A percentile compares a stretch with the other conserved stretches of the same genome.
These are phyloP conservation scores for Teunomyces aglyptinius DNA, from an alignment of 805 yeast genomes.

Conservation along the genomic window DNA sequence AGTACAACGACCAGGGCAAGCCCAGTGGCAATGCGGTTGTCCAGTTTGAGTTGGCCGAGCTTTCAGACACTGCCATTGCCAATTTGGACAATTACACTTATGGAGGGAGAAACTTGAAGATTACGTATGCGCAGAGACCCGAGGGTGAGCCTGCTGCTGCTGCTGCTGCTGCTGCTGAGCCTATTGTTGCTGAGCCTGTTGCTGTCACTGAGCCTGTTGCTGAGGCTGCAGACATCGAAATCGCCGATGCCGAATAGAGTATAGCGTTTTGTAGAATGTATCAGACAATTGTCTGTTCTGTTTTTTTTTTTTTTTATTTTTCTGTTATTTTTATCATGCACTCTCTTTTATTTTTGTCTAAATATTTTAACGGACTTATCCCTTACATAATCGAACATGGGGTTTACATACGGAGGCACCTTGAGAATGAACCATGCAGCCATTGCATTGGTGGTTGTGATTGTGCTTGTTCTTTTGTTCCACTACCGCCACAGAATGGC, in stretches of 20 bases:
- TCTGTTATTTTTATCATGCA: no score
- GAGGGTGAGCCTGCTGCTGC: neutral
- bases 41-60: slow-evolving; percentile 60
- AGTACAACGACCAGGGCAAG: slow-evolving; percentile 53
- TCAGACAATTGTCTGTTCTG: no score
- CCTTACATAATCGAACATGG: neutral
- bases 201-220: neutral
- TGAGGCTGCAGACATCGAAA: slow-evolving; percentile 4
- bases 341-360: no score
- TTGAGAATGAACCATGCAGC: slow-evolving; percentile 13
- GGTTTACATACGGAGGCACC: neutral
- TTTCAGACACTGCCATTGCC: slow-evolving; percentile 71
- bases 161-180: neutral
- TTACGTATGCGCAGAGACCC: slow-evolving; percentile 59
- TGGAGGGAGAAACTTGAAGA: slow-evolving; percentile 72
- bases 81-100: slow-evolving; percentile 78
- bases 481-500: slow-evolving; percentile 33
- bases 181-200: slow-evolving; percentile 4
- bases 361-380: neutral
- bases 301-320: no score
- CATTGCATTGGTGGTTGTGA: slow-evolving; percentile 13
- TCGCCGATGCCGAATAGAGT: slow-evolving; percentile 1
- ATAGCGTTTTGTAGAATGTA: no score
- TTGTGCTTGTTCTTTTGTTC: slow-evolving; percentile 21
- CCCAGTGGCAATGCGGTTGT: slow-evolving; percentile 87